phyloP scores from a whole-genome alignment of 768 basidiomycete species.

The Pulveroboletus sp. region DNA sequence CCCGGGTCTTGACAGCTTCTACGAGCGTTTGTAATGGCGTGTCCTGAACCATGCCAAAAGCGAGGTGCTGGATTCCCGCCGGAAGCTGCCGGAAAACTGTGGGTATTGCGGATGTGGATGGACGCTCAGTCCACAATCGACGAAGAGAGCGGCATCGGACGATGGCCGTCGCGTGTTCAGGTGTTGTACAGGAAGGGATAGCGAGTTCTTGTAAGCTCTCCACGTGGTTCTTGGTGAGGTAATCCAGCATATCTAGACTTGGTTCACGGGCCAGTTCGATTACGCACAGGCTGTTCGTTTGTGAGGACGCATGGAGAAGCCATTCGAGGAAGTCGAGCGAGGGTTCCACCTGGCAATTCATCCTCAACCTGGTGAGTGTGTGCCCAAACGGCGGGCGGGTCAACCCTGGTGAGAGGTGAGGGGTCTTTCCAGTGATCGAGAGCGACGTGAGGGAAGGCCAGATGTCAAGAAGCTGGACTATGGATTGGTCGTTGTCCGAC shows the following conservation, averaged over 20 bases:
- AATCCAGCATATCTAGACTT: conserved; percentile 48
- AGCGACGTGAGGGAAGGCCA: conserved; percentile 58
- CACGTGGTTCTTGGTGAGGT: conserved; percentile 48
- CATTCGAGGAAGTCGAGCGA: conserved; percentile 61
- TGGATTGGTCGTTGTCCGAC: conserved; percentile 54
- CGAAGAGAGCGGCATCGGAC: conserved; percentile 47
- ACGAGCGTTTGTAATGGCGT: conserved; percentile 52
- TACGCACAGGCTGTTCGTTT: conserved; percentile 39
- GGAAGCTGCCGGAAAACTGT: conserved; percentile 47
- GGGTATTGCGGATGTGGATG: conserved; percentile 36
- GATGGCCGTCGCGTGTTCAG: conserved; percentile 43
- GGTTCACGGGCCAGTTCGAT: conserved; percentile 63
- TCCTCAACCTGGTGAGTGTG: conserved; percentile 47
- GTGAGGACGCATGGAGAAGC: conserved; percentile 58
- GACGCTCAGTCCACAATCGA: conserved; percentile 53
- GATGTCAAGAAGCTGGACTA: conserved; percentile 58
- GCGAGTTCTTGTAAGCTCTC: conserved; percentile 49
- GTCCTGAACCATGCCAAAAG: conserved; percentile 56
- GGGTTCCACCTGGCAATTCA: conserved; percentile 64
- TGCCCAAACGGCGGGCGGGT: conserved; percentile 39
- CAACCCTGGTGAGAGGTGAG: conserved; percentile 41
- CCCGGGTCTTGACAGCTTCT: conserved; percentile 45
- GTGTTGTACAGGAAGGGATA: conserved; percentile 49
- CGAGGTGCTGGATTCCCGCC: conserved; percentile 46
- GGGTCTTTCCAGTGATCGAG: conserved; percentile 53